These are phyloP conservation scores for Discostella stelligeroides DNA, from an alignment of 108 stramenopile species.

Conservation along the genomic window DNA sequence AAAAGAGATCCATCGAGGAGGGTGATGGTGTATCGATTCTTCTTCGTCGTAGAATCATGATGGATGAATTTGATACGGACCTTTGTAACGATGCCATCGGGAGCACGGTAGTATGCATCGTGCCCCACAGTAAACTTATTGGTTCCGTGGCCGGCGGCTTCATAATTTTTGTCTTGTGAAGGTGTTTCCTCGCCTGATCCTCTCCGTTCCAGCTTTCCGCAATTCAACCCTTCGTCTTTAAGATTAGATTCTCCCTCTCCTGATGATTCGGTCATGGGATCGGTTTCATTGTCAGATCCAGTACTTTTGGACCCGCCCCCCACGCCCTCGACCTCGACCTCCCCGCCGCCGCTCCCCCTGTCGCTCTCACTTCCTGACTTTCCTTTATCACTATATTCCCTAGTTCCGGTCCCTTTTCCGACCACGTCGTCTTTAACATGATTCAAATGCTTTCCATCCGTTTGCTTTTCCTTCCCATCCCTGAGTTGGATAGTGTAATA, in stretches of 20 bases:
- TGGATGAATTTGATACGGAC: slow-evolving; percentile 23
- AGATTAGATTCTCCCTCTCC: not conserved
- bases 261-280: slow-evolving; percentile 14
- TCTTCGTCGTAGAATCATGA: not conserved
- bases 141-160: not conserved
- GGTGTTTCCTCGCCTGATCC: not conserved
- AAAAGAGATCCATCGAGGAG: slow-evolving; percentile 28
- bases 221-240: not conserved
- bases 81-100: slow-evolving; percentile 22
- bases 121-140: slow-evolving; percentile 18
- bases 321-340: not conserved
- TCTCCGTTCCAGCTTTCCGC: not conserved
- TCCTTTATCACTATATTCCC: not conserved
- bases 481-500: slow-evolving; percentile 54
- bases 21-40: slow-evolving; percentile 17
- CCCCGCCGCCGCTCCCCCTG: not conserved
- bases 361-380: not conserved
- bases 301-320: not conserved
- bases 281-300: not conserved
- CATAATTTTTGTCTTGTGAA: not conserved
- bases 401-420: not conserved
- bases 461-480: slow-evolving; percentile 62
- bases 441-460: slow-evolving; percentile 40
- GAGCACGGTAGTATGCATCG: slow-evolving; percentile 36
- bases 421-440: slow-evolving; percentile 18